Evolutionary conservation across 2,329 filamentous ascomycete species (phyloP).

Genomic region (Chaetomiaceae sp.): DNA sequence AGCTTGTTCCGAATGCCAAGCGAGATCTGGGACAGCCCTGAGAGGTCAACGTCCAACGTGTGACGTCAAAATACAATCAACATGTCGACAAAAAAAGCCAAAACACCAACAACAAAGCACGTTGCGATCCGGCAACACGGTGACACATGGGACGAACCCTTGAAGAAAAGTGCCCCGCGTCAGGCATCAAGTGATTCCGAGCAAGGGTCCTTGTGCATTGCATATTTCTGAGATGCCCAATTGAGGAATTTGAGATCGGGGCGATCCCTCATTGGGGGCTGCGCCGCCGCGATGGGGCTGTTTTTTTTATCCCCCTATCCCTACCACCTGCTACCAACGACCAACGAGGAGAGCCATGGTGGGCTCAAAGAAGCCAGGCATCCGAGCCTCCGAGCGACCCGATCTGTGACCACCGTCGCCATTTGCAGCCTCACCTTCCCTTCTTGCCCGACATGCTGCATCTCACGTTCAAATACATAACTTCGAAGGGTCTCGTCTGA

Average conservation of each 20-base stretch:
- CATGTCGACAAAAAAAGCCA: background rate
- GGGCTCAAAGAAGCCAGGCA: background rate
- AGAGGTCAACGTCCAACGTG: background rate
- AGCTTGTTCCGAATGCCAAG: slow-evolving; percentile 7
- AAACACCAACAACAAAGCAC: background rate
- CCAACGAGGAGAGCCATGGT: background rate
- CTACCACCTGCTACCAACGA: slow-evolving; percentile 11
- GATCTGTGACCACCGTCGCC: background rate
- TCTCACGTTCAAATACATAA: background rate
- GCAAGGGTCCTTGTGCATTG: too few relatives aligned
- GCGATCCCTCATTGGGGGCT: slow-evolving; percentile 6
- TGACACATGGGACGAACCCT: background rate
- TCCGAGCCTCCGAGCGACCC: slow-evolving; percentile 12
- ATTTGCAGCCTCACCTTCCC: slow-evolving; percentile 14
- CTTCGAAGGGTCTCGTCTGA: background rate
- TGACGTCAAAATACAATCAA: slow-evolving; percentile 14
- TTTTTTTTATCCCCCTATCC: background rate
- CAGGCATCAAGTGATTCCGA: slow-evolving; percentile 13
- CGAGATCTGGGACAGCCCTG: background rate
- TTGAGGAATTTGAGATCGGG: background rate
- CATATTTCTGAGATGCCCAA: too few relatives aligned
- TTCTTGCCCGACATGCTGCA: slow-evolving; percentile 8
- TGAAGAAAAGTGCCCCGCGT: background rate
- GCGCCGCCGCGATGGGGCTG: slow-evolving; percentile 9
- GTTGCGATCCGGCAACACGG: background rate